Evolutionary conservation across 1,284 basidiomycete species (phyloP), one percentile per base, ranked within the genome.

Genomic region (Austroboletus niveus): DNA sequence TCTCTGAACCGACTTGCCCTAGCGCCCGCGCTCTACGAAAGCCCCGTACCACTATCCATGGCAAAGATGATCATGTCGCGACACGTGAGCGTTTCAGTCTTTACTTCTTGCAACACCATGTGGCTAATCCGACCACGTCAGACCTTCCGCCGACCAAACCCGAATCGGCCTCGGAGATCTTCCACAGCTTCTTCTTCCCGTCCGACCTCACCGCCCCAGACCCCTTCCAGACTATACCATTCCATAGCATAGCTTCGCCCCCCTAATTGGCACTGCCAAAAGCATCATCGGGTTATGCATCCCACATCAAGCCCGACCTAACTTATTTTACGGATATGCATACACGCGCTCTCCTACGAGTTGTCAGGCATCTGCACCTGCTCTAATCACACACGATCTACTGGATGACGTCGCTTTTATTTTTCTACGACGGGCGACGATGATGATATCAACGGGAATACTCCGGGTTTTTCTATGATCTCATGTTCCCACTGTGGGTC

Each of bases 31-130:
- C 55, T 70, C 12, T 67, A 70, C 31, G 65, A 67, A 50, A 70
- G n/a, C 56, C 67, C 61, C 32, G 53, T 69, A 40, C 65, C 65
- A 32, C 47, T 70, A 36, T 67, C 65, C 7, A 70, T 70, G 68
- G 65, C 65, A 47, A 67, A 67, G 53, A 57, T 67, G 22, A 67
- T 67, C 55, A 67, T 67, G 65, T 69, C 65, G 36, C 65, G 65
- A 48, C 65, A 66, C 51, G 65, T 66, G 52, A 40, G 68, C 39
- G 5, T n/a, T n/a, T 35, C 49, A 32, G 32, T 34, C 17, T 9
- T n/a, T 20, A 12, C 15, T 17, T 42, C 34, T 24, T 24, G 22
- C 22, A 24, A 24, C 22, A 24, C 22, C 22, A 24, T 24, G 17
- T 17, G 22, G 22, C 22, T 32, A n/a, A 53, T 52, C 39, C 55